phyloP scores from a whole-genome alignment of 208 protist genomes.

The Trypanosoma conorhini region DNA sequence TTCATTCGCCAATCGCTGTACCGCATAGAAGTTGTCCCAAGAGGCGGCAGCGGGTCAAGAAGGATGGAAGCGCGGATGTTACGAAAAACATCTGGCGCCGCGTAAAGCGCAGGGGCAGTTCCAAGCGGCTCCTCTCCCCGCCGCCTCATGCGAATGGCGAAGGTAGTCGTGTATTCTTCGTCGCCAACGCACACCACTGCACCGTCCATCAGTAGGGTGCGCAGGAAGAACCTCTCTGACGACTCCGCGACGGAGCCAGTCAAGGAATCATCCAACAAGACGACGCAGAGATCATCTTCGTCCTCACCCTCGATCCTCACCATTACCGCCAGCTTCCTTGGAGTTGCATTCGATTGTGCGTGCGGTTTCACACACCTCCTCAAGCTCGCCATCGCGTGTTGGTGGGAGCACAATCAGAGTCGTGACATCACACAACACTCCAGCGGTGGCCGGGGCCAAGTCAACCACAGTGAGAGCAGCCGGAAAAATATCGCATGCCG shows the following conservation, averaged over 20 bases:
- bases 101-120: slow-evolving; percentile 17
- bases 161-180: slow-evolving; percentile 35
- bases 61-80: slow-evolving; percentile 55
- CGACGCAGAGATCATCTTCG: slow-evolving; percentile 23
- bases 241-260: slow-evolving; percentile 33
- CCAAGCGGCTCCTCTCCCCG: background rate
- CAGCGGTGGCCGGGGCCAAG: slow-evolving; percentile 53
- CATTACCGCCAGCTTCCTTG: background rate
- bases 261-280: slow-evolving; percentile 44
- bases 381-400: background rate
- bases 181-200: slow-evolving; percentile 38
- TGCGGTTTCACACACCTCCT: background rate
- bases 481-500: slow-evolving; percentile 34
- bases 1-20: background rate
- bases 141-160: slow-evolving; percentile 27
- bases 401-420: slow-evolving; percentile 75
- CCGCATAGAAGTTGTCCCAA: background rate
- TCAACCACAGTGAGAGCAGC: slow-evolving; percentile 50
- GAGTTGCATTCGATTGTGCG: background rate
- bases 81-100: slow-evolving; percentile 55
- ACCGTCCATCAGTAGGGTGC: slow-evolving; percentile 27
- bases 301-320: background rate
- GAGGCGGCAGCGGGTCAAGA: slow-evolving; percentile 16
- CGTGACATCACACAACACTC: slow-evolving; percentile 33
- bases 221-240: slow-evolving; percentile 30